phyloP scores from a whole-genome alignment of 805 yeast genomes.

The Teunomyces aglyptinius region DNA sequence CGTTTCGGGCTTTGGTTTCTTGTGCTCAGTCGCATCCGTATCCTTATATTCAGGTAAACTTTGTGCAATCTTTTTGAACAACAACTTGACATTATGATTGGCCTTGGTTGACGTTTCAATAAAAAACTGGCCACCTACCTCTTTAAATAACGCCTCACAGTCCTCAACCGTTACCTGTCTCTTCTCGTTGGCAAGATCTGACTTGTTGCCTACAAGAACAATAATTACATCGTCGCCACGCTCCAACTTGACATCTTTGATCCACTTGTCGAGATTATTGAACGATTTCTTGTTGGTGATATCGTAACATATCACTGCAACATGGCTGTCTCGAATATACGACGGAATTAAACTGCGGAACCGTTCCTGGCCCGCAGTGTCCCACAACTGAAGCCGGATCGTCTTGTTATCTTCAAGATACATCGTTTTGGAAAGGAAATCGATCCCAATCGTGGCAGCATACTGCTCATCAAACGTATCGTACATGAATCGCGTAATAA shows the following conservation, averaged over 20 bases:
- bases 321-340: conserved; percentile 92
- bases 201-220: conserved; percentile 89
- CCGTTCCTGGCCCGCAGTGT: conserved; percentile 96
- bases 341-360: conserved; percentile 93
- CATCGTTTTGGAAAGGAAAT: conserved; percentile 75
- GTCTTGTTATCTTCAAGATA: conserved; percentile 90
- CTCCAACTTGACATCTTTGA: conserved; percentile 90
- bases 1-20: conserved; percentile 31
- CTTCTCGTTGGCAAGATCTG: conserved; percentile 67
- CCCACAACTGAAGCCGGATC: conserved; percentile 93
- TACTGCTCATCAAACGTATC: conserved; percentile 96
- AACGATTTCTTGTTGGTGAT: conserved; percentile 84
- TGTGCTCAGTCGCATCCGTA: conserved; percentile 11
- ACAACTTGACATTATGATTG: conserved; percentile 86
- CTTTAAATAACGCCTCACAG: conserved; percentile 73
- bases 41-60: conserved; percentile 75
- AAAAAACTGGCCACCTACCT: conserved; percentile 72
- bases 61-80: conserved; percentile 89
- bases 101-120: conserved; percentile 95
- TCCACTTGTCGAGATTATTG: conserved; percentile 84
- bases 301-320: conserved; percentile 96
- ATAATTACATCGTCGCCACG: conserved; percentile 88
- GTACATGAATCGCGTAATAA: conserved; percentile 96
- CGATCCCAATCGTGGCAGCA: conserved; percentile 96
- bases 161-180: conserved; percentile 83